Percentiles rank a stretch among this genome's conserved stretches.
These are phyloP conservation scores for Xylaria flabelliformis DNA, from an alignment of 495 filamentous ascomycete genomes.

Conservation along the genomic window DNA sequence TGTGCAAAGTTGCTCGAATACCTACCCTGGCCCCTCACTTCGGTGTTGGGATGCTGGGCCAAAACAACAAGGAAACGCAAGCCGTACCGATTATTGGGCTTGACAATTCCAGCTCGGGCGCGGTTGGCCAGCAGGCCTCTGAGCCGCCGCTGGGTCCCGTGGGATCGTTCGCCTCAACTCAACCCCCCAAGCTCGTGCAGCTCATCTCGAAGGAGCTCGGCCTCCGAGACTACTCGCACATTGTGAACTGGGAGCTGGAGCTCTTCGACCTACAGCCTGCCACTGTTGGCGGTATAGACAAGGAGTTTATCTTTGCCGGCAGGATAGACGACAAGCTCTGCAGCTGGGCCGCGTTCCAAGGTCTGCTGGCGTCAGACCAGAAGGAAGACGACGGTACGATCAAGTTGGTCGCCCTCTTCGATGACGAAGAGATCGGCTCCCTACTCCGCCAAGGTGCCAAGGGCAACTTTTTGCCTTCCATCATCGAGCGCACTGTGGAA, in stretches of 20 bases:
- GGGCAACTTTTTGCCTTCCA: slow-evolving; percentile 82
- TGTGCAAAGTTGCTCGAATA: slow-evolving; percentile 73
- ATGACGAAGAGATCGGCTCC: slow-evolving; percentile 95
- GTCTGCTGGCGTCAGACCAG: slow-evolving; percentile 69
- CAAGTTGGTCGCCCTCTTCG: slow-evolving; percentile 88
- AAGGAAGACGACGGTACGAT: slow-evolving; percentile 64
- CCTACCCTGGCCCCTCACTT: slow-evolving; percentile 96
- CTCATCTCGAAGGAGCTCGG: slow-evolving; percentile 77
- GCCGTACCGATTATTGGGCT: slow-evolving; percentile 93
- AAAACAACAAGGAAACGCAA: slow-evolving; percentile 89
- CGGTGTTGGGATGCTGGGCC: slow-evolving; percentile 75
- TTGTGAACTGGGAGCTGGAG: slow-evolving; percentile 97
- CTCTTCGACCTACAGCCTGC: slow-evolving; percentile 92
- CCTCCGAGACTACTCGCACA: slow-evolving; percentile 70
- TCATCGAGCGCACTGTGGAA: slow-evolving; percentile 82
- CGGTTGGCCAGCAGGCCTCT: slow-evolving; percentile 39
- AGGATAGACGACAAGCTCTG: slow-evolving; percentile 98
- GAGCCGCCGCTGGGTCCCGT: slow-evolving; percentile 47
- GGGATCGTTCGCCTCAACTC: slow-evolving; percentile 76
- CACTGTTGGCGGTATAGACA: slow-evolving; percentile 81
- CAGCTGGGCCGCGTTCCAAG: slow-evolving; percentile 89
- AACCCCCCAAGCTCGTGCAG: slow-evolving; percentile 83
- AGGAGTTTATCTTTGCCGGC: slow-evolving; percentile 93
- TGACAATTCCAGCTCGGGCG: slow-evolving; percentile 69
- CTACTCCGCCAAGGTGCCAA: slow-evolving; percentile 87